Base-by-base conservation (phyloP, 2,329 filamentous ascomycete species). In the Neofusicoccum ribis region DNA sequence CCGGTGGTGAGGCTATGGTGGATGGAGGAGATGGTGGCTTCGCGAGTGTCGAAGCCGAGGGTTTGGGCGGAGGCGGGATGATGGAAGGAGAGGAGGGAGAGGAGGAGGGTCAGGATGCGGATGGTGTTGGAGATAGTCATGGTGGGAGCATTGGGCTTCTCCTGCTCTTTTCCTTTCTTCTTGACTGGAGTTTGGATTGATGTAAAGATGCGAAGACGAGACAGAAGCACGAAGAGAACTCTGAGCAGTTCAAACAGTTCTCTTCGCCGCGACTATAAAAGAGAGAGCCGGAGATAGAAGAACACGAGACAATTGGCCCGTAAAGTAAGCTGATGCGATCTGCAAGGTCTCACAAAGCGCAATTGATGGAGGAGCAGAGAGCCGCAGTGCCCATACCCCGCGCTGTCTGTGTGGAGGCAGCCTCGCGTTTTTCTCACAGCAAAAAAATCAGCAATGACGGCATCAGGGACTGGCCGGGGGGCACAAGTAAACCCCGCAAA, bases 11-110 rank as follows among this genome's bases (percentile, higher is more conserved):
- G 79, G 8, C 82, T 82, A 69, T 83, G 76, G 67, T 89, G 87
- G 7, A 88, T 80, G 1, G 79, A 80, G 36, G 83, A 76, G 65
- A 89, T 84, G 0, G 86, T 88, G 1, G 87, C 84, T 75, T 88
- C 86, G 60, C 83, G 77, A 11, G 82, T 75, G 65, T 88, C 84
- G 66, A 87, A 82, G 31, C 73, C 71, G 70, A 82, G 71, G 56
- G 66, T 66, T 66, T 72, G 70, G 11, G 44, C 44, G 14, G 37
- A 52, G 6, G 20, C 37, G 12, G 20, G 46, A 5, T 34, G 23
- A 8, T 27, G 34, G 39, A 41, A n/a, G 23, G 39, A 34, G 20
- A 34, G n/a, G 5, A 14, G 20, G 47, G 23, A 43, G 17, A 52
- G 31, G 37, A 52, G 31, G 23, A 43, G 47, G 20, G 54, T 3